A percentile compares a stretch with the other conserved stretches of the same genome.
Conservation (phyloP, 768 basidiomycete genomes). For the Hirschioporus abietinus region DNA sequence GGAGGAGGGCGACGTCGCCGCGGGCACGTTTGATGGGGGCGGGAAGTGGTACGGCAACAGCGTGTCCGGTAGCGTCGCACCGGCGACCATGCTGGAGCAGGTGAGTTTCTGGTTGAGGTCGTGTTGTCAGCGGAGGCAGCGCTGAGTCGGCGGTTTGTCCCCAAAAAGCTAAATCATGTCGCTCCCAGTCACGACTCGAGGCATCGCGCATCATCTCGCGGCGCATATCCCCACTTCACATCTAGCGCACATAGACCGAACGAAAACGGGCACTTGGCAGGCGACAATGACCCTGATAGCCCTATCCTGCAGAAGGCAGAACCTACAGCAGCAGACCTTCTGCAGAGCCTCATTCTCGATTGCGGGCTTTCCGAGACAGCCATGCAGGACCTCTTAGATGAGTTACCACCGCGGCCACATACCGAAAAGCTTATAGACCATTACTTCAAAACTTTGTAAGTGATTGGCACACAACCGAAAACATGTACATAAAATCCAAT, state of each 20-base stretch:
- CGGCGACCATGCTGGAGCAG: slow-evolving; percentile 75
- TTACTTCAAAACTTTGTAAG: slow-evolving; percentile 72
- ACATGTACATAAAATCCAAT: neutral
- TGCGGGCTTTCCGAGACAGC: slow-evolving; percentile 91
- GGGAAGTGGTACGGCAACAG: slow-evolving; percentile 85
- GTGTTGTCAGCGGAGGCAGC: slow-evolving; percentile 1
- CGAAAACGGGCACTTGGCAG: neutral
- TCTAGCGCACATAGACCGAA: neutral
- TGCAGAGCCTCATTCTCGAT: slow-evolving; percentile 83
- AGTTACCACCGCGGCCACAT: slow-evolving; percentile 73
- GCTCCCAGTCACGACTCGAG: slow-evolving; percentile 1
- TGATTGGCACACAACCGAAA: slow-evolving; percentile 6
- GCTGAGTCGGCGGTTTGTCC: neutral
- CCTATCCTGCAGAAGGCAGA: slow-evolving; percentile 20
- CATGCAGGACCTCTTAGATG: slow-evolving; percentile 82
- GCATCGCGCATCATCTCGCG: neutral
- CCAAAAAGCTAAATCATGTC: slow-evolving; percentile 3
- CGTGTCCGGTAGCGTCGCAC: slow-evolving; percentile 78
- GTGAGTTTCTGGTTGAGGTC: slow-evolving; percentile 29
- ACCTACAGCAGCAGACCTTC: slow-evolving; percentile 67
- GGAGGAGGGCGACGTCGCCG: slow-evolving; percentile 72
- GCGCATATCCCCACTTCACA: neutral
- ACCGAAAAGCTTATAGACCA: slow-evolving; percentile 79
- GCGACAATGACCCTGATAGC: neutral
- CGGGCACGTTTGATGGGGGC: slow-evolving; percentile 67